Conservation (phyloP, 768 basidiomycete genomes). For the Suillus cothurnatus region DNA sequence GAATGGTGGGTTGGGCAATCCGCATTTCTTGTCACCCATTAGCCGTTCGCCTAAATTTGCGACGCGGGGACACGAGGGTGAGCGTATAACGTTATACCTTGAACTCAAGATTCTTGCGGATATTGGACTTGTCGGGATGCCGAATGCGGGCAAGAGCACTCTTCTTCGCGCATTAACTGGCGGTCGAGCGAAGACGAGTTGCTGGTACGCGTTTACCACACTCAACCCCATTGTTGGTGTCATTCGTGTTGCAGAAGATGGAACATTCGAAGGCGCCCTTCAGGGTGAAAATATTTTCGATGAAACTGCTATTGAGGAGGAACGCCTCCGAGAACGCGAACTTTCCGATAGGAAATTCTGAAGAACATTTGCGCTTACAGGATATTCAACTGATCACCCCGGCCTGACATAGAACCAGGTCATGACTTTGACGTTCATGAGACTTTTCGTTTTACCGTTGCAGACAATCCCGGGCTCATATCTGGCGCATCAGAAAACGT, state of each 20-base stretch:
- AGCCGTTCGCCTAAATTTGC: constrained; percentile 89
- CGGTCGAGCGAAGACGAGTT: constrained; percentile 80
- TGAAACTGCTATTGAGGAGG: constrained; percentile 63
- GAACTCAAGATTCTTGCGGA: constrained; percentile 95
- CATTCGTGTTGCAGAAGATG: constrained; percentile 80
- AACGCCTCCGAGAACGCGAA: constrained; percentile 44
- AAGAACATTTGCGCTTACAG: constrained; percentile 7
- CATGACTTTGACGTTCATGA: constrained; percentile 66
- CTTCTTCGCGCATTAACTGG: constrained; percentile 87
- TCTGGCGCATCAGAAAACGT: constrained; percentile 83
- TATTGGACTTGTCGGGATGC: constrained; percentile 94
- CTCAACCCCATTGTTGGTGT: constrained; percentile 93
- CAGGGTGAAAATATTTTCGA: constrained; percentile 56
- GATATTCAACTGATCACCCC: constrained; percentile 23
- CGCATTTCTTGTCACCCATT: constrained; percentile 69
- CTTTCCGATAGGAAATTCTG: constrained; percentile 32
- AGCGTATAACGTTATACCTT: constrained; percentile 77
- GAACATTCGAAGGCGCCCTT: constrained; percentile 67
- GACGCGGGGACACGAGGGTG: constrained; percentile 70
- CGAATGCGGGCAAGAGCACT: constrained; percentile 94
- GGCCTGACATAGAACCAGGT: constrained; percentile 32
- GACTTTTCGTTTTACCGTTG: constrained; percentile 88
- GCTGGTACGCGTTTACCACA: constrained; percentile 96
- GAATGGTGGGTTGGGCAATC: constrained; percentile 83
- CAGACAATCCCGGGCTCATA: constrained; percentile 96